Evolutionary conservation across 208 protist species (phyloP).

Genomic region (Leishmania aethiopica): DNA sequence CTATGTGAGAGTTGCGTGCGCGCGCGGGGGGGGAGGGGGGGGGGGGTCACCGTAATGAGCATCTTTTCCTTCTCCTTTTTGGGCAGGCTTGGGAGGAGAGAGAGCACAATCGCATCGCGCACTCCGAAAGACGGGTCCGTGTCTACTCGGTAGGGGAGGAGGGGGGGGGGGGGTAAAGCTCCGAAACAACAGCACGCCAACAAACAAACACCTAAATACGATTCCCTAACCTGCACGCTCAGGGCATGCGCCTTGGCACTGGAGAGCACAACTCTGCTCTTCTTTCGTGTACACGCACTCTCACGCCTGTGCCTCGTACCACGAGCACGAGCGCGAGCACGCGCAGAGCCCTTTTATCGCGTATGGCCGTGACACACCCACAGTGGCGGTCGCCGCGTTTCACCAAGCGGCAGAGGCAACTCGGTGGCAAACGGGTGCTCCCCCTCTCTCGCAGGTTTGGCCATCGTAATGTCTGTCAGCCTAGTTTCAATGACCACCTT

Average conservation of each 20-base stretch:
- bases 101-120: neutral
- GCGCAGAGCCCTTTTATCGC: neutral
- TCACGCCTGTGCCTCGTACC: neutral
- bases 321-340: neutral
- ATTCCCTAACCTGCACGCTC: neutral
- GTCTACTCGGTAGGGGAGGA: neutral
- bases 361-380: conserved; percentile 79
- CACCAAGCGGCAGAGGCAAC: conserved; percentile 39
- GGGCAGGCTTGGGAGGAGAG: neutral
- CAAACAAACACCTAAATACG: neutral
- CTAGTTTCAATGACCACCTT: conserved; percentile 61
- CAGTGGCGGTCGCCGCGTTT: conserved; percentile 69
- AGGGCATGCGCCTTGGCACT: neutral
- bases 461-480: conserved; percentile 41
- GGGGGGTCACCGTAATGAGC: too few relatives aligned
- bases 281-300: neutral
- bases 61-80: neutral
- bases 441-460: conserved; percentile 4
- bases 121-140: neutral
- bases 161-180: neutral
- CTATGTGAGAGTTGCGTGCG: too few relatives aligned
- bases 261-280: neutral
- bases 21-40: too few relatives aligned
- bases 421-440: conserved; percentile 55
- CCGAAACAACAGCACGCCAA: neutral